These are phyloP conservation scores for Diplocarpon mali DNA, from an alignment of 2,329 filamentous ascomycete species.

Conservation along the genomic window DNA sequence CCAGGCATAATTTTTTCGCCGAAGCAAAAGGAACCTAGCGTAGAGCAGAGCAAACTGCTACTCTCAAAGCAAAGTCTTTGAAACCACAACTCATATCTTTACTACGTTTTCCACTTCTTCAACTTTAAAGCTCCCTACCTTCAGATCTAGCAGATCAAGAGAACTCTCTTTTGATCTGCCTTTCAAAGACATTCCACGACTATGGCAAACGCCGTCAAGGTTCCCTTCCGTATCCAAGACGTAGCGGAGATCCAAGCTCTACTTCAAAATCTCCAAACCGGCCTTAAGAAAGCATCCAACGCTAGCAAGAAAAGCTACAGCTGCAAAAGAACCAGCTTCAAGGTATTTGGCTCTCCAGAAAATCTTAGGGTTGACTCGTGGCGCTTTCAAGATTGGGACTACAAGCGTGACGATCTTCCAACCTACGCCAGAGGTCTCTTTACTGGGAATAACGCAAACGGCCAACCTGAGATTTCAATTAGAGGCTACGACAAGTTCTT, in stretches of 20 bases:
- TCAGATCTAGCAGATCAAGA: neutral
- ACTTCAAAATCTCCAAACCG: constrained; percentile 43
- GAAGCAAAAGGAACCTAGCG: neutral
- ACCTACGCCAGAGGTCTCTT: constrained; percentile 92
- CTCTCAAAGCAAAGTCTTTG: too few relatives aligned
- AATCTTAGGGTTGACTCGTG: constrained; percentile 73
- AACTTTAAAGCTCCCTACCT: neutral
- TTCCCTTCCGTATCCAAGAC: constrained; percentile 61
- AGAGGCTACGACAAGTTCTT: constrained; percentile 99
- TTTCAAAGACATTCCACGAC: constrained; percentile 17
- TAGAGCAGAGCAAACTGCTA: neutral
- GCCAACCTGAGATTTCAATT: constrained; percentile 65
- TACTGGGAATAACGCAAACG: constrained; percentile 59
- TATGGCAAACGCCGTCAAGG: constrained; percentile 41
- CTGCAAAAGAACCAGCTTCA: constrained; percentile 72
- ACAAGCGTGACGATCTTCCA: constrained; percentile 76
- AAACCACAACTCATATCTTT: neutral
- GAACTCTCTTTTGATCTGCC: neutral
- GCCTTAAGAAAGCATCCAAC: constrained; percentile 52
- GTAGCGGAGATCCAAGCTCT: constrained; percentile 45
- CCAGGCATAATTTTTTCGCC: neutral
- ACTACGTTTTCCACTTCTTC: neutral
- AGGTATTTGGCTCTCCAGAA: constrained; percentile 49
- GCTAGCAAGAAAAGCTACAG: constrained; percentile 51
- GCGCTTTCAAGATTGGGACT: constrained; percentile 92